These are phyloP conservation scores for Tothia fuscella DNA, from an alignment of 2,329 filamentous ascomycete species.

Conservation along the genomic window DNA sequence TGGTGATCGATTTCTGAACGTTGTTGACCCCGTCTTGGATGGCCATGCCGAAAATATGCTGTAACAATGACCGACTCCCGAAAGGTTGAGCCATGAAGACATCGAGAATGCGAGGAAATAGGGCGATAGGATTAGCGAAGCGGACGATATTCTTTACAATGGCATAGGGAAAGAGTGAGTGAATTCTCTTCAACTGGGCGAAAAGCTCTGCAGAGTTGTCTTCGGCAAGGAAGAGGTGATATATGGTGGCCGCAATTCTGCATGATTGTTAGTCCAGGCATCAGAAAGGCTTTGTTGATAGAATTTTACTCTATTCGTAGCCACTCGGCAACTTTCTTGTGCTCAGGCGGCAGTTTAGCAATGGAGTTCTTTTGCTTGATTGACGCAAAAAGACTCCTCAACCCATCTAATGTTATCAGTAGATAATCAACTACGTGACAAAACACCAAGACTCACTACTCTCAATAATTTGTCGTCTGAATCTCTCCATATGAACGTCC, in stretches of 20 bases:
- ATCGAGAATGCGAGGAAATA: constrained; percentile 93
- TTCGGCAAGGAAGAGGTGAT: constrained; percentile 93
- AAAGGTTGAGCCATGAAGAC: constrained; percentile 94
- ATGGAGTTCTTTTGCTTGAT: constrained; percentile 85
- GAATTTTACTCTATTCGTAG: constrained; percentile 64
- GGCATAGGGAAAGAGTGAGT: constrained; percentile 86
- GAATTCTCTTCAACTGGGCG: constrained; percentile 84
- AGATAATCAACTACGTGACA: too few species aligned
- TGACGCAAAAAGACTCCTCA: constrained; percentile 85
- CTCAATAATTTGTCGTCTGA: constrained; percentile 55
- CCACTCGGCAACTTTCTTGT: constrained; percentile 98
- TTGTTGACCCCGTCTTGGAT: constrained; percentile 79
- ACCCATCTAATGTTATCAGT: constrained; percentile 69
- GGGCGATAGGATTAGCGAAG: constrained; percentile 88
- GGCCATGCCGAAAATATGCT: constrained; percentile 87
- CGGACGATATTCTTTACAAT: constrained; percentile 94
- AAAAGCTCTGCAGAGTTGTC: constrained; percentile 97
- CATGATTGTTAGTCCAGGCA: constrained; percentile 10
- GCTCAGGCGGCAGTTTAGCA: constrained; percentile 80
- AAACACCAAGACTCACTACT: constrained; percentile 45
- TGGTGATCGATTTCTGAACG: constrained; percentile 78
- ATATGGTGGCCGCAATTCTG: constrained; percentile 80
- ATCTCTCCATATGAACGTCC: constrained; percentile 93
- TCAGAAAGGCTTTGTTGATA: constrained; percentile 4
- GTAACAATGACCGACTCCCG: constrained; percentile 76